Evolutionary conservation across 192 early-diverging fungal genomes (phyloP).

Genomic region (Coemansia erecta): DNA sequence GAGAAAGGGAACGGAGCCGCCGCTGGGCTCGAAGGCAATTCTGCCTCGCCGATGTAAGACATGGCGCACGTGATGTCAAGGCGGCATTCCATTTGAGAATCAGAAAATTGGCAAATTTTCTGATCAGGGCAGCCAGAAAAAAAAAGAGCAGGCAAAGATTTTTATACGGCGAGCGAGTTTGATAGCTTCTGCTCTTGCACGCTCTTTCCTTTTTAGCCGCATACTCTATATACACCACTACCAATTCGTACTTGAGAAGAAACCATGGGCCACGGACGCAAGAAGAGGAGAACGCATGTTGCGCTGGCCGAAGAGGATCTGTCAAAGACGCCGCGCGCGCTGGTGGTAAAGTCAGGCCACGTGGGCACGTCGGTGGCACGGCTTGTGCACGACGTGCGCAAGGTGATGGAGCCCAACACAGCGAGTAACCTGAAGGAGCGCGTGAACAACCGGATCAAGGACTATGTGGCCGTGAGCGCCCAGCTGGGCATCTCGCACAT

Average conservation of each 20-base stretch:
- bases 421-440: constrained; percentile 86
- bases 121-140: too few relatives aligned
- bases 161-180: background rate
- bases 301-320: constrained; percentile 54
- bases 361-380: constrained; percentile 75
- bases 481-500: constrained; percentile 87
- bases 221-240: background rate
- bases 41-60: background rate
- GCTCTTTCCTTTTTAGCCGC: background rate
- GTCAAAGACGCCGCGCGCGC: constrained; percentile 70
- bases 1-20: background rate
- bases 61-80: background rate
- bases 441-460: constrained; percentile 86
- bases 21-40: background rate
- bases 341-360: constrained; percentile 88
- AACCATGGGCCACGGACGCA: constrained; percentile 45
- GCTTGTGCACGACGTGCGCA: constrained; percentile 81
- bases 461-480: constrained; percentile 86
- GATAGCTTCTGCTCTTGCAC: background rate
- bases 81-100: background rate
- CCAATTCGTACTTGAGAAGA: background rate
- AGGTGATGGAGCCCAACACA: constrained; percentile 94
- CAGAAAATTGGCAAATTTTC: too few relatives aligned
- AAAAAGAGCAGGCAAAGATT: background rate
- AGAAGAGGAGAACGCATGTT: constrained; percentile 50